Percentiles rank a stretch among this genome's conserved stretches.
phyloP scores from a whole-genome alignment of 768 basidiomycete genomes.

The Lactarius pseudohatsudake region DNA sequence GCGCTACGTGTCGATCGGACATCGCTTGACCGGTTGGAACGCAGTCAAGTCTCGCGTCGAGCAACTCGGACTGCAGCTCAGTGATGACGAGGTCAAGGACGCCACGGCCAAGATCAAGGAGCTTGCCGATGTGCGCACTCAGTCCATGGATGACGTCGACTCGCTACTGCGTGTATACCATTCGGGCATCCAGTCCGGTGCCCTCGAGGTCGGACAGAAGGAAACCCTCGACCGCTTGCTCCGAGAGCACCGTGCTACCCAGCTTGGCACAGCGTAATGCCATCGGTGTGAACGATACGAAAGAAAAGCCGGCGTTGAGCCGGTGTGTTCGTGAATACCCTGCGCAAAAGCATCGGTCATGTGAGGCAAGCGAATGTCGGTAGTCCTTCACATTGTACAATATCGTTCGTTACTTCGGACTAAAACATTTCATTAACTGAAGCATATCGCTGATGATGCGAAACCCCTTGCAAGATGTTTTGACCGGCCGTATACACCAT shows the following conservation, averaged over 20 bases:
- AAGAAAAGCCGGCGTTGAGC: slow-evolving; percentile 19
- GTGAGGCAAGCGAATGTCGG: background rate
- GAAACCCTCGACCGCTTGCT: slow-evolving; percentile 86
- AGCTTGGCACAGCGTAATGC: slow-evolving; percentile 18
- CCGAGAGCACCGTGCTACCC: slow-evolving; percentile 62
- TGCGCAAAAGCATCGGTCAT: background rate
- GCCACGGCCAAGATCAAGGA: slow-evolving; percentile 99
- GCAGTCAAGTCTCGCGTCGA: slow-evolving; percentile 99
- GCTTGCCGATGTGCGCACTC: slow-evolving; percentile 95
- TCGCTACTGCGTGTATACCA: slow-evolving; percentile 95
- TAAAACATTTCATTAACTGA: background rate
- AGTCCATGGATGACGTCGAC: slow-evolving; percentile 99
- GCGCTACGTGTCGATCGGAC: slow-evolving; percentile 96
- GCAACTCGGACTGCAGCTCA: slow-evolving; percentile 87
- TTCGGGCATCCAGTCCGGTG: slow-evolving; percentile 88
- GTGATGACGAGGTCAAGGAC: slow-evolving; percentile 97
- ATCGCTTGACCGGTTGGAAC: slow-evolving; percentile 98
- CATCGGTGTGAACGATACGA: too few species aligned
- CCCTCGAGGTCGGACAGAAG: slow-evolving; percentile 92
- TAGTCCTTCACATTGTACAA: slow-evolving; percentile 13
- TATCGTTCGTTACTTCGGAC: slow-evolving; percentile 1
- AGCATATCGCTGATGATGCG: background rate
- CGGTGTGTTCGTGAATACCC: slow-evolving; percentile 1
- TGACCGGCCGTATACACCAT: background rate
- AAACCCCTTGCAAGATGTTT: background rate